These are phyloP conservation scores for Hamigera avellanea DNA, from an alignment of 495 filamentous ascomycete genomes.

Conservation along the genomic window DNA sequence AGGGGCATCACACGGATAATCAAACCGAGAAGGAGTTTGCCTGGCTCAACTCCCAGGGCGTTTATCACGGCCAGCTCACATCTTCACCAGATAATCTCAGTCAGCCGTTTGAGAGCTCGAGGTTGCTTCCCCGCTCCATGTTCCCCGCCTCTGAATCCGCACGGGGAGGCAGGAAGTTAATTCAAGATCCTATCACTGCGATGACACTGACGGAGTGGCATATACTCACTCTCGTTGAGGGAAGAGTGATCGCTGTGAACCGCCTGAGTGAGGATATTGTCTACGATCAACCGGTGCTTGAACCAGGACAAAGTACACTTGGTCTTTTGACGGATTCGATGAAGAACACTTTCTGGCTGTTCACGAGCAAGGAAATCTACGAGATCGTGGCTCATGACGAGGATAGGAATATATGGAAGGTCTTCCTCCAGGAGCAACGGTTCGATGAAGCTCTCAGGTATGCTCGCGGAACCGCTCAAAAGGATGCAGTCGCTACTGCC, in stretches of 20 bases:
- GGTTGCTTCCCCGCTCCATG: conserved; percentile 59
- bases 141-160: conserved; percentile 56
- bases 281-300: conserved; percentile 77
- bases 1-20: conserved; percentile 31
- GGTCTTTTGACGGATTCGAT: conserved; percentile 78
- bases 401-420: conserved; percentile 86
- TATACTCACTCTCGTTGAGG: conserved; percentile 73
- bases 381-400: conserved; percentile 87
- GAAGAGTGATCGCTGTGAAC: conserved; percentile 71
- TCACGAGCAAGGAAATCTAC: conserved; percentile 79
- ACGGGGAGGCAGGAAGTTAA: conserved; percentile 48
- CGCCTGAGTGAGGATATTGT: conserved; percentile 73
- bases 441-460: conserved; percentile 81
- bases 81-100: conserved; percentile 32
- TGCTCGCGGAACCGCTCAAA: conserved; percentile 60
- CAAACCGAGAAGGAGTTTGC: conserved; percentile 65
- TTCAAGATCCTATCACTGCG: conserved; percentile 61
- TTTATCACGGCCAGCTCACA: conserved; percentile 70
- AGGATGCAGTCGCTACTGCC: conserved; percentile 78
- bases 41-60: conserved; percentile 79
- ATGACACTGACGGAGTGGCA: conserved; percentile 89
- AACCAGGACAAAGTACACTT: conserved; percentile 62
- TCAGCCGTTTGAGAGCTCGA: conserved; percentile 57
- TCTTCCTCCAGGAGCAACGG: conserved; percentile 71
- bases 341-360: conserved; percentile 95